Evolutionary conservation across 352 stramenopile species (phyloP), one percentile per base, ranked within the genome.

Genomic region (Aphanomyces euteiches): DNA sequence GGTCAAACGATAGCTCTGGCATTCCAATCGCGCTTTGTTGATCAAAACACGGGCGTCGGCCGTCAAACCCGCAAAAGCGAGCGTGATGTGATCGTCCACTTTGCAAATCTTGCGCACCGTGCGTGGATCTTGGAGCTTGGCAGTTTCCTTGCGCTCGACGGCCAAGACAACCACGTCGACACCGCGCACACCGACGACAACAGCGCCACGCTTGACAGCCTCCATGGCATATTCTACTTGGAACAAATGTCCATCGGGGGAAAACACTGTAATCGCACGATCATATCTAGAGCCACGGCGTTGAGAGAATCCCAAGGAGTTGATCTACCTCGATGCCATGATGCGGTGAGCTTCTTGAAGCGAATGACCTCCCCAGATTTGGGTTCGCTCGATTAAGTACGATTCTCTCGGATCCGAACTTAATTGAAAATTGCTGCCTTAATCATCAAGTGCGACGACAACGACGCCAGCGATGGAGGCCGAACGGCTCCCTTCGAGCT

Each of bases 221-320:
- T 99, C 97, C 92, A 99, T 99, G 71, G 97, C 97, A 85, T 99
- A 99, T 87, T 99, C 97, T 8, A 99, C 97, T 79, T 99, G 96
- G 81, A 99, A 98, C 74, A 99, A 87, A 79, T 99, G 97, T 43
- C 97, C 97, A 85, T 99, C 97, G 7, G 97, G 97, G 76, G 95
- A 99, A 84, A 99, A 99, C 40, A 99, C 96, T 64, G 97, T 99
- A 78, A 99, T 99, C 47, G 97, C 97, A 75, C 97, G 94, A 85
- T 99, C 97, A 82, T 99, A 99, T 82, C 96, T 99, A 61, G 28
- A 61, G 7, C 7, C 8, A 7, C 8, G 3, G 8, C 50, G 50
- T 58, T 2, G 36, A 21, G 43, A n/a, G 10, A 12, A 12, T n/a
- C 43, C 10, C 43, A 50, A 50, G 43, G 1, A 58, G 1, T 37